Evolutionary conservation across 2,329 filamentous ascomycete genomes (phyloP).

Genomic region (Clarireedia homoeocarpa): DNA sequence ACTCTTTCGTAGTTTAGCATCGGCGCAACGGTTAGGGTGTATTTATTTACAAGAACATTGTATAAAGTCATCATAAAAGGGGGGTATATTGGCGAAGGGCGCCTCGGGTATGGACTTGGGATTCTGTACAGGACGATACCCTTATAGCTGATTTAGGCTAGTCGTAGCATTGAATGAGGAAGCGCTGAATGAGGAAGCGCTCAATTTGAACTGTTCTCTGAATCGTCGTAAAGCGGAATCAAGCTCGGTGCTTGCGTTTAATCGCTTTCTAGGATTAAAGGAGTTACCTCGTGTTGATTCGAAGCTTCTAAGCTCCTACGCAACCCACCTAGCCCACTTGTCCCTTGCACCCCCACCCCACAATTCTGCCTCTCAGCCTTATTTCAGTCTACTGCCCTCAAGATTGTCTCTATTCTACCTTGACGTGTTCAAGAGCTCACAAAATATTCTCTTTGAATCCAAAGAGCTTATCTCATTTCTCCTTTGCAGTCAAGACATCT

Average conservation of each 20-base stretch:
- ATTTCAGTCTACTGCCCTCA: neutral
- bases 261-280: too few relatives aligned
- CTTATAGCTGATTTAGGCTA: conserved; percentile 4
- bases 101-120: conserved; percentile 13
- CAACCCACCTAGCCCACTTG: too few relatives aligned
- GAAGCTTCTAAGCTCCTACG: too few relatives aligned
- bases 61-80: conserved; percentile 15
- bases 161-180: neutral
- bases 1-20: conserved; percentile 11
- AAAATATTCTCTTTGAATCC: neutral
- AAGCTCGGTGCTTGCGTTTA: too few relatives aligned
- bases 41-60: conserved; percentile 15
- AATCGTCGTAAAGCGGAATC: too few relatives aligned
- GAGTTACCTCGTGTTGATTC: neutral
- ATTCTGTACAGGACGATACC: conserved; percentile 25
- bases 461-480: neutral
- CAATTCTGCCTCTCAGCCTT: conserved; percentile 4
- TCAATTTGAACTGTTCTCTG: too few relatives aligned
- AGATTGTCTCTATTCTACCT: neutral
- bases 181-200: too few relatives aligned
- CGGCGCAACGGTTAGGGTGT: conserved; percentile 13
- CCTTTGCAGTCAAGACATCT: neutral
- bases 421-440: neutral
- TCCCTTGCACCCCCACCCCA: neutral
- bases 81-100: conserved; percentile 10